These are phyloP conservation scores for Suillus cothurnatus DNA, from an alignment of 768 basidiomycete genomes.

Conservation along the genomic window DNA sequence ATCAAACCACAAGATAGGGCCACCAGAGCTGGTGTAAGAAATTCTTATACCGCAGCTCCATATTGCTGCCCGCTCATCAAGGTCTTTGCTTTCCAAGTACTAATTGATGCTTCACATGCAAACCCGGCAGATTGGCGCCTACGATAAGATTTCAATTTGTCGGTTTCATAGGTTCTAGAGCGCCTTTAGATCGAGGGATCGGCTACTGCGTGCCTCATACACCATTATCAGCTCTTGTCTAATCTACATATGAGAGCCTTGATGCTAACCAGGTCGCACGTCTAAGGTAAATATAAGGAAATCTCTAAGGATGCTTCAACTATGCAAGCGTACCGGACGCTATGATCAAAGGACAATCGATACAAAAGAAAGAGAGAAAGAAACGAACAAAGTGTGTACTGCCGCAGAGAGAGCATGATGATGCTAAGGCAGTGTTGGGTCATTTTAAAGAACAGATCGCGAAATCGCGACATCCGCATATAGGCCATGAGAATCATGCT, in stretches of 20 bases:
- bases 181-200: not conserved
- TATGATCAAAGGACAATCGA: not conserved
- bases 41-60: not conserved
- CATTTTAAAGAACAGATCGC: not conserved
- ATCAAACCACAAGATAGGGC: conserved; percentile 58
- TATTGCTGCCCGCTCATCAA: not conserved
- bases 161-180: not conserved
- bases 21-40: conserved; percentile 44
- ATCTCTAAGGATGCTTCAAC: not conserved
- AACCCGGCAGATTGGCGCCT: not conserved
- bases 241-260: not conserved
- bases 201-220: not conserved
- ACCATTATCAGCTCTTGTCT: not conserved
- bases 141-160: conserved; percentile 1
- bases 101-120: not conserved
- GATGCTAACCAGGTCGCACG: not conserved
- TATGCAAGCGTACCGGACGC: not conserved
- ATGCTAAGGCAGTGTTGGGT: not conserved
- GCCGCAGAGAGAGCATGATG: not conserved
- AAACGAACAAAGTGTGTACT: not conserved
- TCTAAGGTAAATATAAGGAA: not conserved
- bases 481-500: not conserved
- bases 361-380: not conserved
- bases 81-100: not conserved
- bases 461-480: not conserved